phyloP scores from a whole-genome alignment of 1,284 basidiomycete species.

The Coniophora puteana region DNA sequence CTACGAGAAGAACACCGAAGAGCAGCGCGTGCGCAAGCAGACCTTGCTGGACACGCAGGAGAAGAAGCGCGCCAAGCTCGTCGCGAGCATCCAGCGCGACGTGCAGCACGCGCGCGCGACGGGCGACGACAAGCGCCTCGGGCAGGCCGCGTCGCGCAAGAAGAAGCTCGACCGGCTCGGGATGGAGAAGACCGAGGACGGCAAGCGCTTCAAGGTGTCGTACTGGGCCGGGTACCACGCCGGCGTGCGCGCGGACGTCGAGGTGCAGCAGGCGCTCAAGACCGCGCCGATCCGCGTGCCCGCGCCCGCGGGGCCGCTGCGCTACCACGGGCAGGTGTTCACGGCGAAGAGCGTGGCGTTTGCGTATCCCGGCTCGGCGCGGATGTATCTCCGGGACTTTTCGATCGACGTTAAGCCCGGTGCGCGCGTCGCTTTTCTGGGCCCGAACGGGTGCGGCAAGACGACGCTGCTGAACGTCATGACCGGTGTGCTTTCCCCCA shows the following conservation, averaged over 20 bases:
- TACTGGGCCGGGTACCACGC: slow-evolving; percentile 41
- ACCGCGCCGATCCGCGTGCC: slow-evolving; percentile 45
- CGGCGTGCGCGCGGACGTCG: slow-evolving; percentile 42
- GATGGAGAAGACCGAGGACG: slow-evolving; percentile 12
- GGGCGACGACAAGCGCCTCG: slow-evolving; percentile 10
- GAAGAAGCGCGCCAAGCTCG: slow-evolving; percentile 41
- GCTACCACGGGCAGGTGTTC: slow-evolving; percentile 49
- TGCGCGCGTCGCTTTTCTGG: slow-evolving; percentile 56
- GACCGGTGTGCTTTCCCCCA: slow-evolving; percentile 41
- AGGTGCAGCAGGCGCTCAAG: slow-evolving; percentile 46
- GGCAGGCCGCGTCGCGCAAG: slow-evolving; percentile 11
- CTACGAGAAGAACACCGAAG: slow-evolving; percentile 50
- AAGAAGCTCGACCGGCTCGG: slow-evolving; percentile 12
- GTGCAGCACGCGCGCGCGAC: slow-evolving; percentile 10
- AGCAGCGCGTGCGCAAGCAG: slow-evolving; percentile 44
- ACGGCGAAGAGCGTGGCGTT: slow-evolving; percentile 48
- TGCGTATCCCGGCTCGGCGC: slow-evolving; percentile 32
- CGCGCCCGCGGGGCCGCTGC: slow-evolving; percentile 43
- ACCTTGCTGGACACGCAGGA: slow-evolving; percentile 54
- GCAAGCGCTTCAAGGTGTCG: slow-evolving; percentile 10
- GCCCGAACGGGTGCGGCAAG: slow-evolving; percentile 53
- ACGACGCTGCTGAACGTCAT: slow-evolving; percentile 61
- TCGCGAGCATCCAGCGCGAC: slow-evolving; percentile 10
- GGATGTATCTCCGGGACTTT: slow-evolving; percentile 46
- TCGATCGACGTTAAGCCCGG: slow-evolving; percentile 54